Evolutionary conservation across 2,329 filamentous ascomycete species (phyloP), one percentile per base, ranked within the genome.

Genomic region (Ciborinia camelliae): DNA sequence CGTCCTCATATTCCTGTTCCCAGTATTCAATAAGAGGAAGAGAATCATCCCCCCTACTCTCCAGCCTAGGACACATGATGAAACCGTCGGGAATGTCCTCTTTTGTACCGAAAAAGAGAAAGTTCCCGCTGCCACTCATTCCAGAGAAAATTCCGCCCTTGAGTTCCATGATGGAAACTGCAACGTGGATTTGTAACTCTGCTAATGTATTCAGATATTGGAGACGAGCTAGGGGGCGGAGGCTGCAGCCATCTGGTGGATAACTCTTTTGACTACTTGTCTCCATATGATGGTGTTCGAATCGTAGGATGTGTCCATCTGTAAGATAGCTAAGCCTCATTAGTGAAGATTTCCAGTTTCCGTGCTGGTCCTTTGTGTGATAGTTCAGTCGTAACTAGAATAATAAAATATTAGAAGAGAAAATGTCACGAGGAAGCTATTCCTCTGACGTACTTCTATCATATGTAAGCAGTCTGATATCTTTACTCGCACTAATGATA

Each of bases 231-330:
- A 14, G 1, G 28, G n/a, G n/a, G n/a, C n/a, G n/a, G n/a, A n/a
- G n/a, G n/a, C n/a, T n/a, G n/a, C n/a, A n/a, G n/a, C n/a, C n/a
- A n/a, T n/a, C n/a, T n/a, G n/a, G n/a, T n/a, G n/a, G n/a, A n/a
- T n/a, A n/a, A n/a, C n/a, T n/a, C n/a, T n/a, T n/a, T n/a, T n/a
- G n/a, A n/a, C 6, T 2, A 39, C 9, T 41, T 52, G 26, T 9
- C 2, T 62, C 20, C 9, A 32, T 6, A 28, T 55, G 50, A 26
- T 62, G 60, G 3, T 18, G 4, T 55, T 62, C 60, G 39, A 62
- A 62, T 12, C 39, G 50, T 9, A 35, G 18, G 12, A 62, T 43
- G 10, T 32, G 37, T 45, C 60, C 60, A 32, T 62, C 60, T 14
- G 60, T 43, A 18, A 62, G 30, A n/a, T 55, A 62, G 37, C 35